Evolutionary conservation across 1,284 basidiomycete genomes (phyloP), one percentile per base, ranked within the genome.

Genomic region (Rhodotorula sp.): DNA sequence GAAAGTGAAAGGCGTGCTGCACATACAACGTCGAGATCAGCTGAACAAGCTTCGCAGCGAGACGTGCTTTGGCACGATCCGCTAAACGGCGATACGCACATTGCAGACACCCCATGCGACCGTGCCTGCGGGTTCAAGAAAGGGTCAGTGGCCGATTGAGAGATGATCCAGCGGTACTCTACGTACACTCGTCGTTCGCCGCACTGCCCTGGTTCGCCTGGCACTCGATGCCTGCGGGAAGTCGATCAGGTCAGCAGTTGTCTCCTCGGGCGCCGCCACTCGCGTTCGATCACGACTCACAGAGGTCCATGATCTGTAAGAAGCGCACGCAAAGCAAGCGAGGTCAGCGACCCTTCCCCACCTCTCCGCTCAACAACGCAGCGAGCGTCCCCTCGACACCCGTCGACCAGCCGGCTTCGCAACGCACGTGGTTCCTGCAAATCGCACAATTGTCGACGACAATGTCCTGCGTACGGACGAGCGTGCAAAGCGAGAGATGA

Each of bases 41-140:
- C 53, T 17, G 5, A 13, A 44, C 13, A 17, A 36, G 8, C 36
- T 36, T 44, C 39, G 39, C 39, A 15, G 11, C 7, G 2, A 44
- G 39, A n/a, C 39, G 7, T 17, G 39, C 11, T 10, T 44, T 15
- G 39, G 39, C 39, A 17, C 19, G 5, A 13, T 3, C 39, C 7
- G 39, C 11, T 46, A 61, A 46, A 39, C 46, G 62, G 30, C 27
- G 57, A 24, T 19, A 27, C 90, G 72, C 78, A 96, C 95, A 81
- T 99, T 99, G 82, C 95, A 99, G 69, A 95, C 94, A 70, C 95
- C 95, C 95, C 95, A 99, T 2, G 96, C 96, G 8, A 96, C 95
- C 68, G 95, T 98, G 79, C 72, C 70, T 72, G 55, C 29, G 22
- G 6, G 29, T 9, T 29, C 36, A 2, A 15, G 24, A 17, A 1